Base-by-base conservation (phyloP, 306 rosid species). In the Sesbania bispinosa region DNA sequence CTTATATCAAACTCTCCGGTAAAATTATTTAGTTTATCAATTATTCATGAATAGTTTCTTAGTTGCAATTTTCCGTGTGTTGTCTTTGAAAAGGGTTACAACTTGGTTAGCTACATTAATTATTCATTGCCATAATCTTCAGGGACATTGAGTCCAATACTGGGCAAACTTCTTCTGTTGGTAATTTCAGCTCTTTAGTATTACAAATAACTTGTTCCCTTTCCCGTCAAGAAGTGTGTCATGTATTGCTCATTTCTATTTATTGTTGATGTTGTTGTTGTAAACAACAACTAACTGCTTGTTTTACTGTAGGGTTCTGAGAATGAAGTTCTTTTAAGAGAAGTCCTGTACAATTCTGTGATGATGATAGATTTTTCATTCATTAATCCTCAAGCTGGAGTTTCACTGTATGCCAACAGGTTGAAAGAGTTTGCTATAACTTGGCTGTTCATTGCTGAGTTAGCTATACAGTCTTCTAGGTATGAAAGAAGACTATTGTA, bases 401-500 rank as follows among this genome's bases (percentile, higher is more conserved):
- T 64, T 59, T 76, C 85, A 27, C 63, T 21, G 36, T 36, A 84
- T 60, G 85, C 72, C 69, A 76, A 74, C 41, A 72, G 69, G 68
- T 76, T 82, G 79, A 85, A 81, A 88, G 79, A 78, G 67, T 79
- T 84, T 68, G 87, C 90, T 64, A 66, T 90, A 52, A 82, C 77
- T 41, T 90, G 96, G 96, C 43, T 86, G 80, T 75, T 87, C 29
- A 84, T 88, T 64, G 81, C 87, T 74, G 96, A 90, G 50, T 68
- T 63, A 24, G 93, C 89, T 47, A 71, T 88, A 66, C 86, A 78
- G 60, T 87, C 79, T 61, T 83, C 85, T 65, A 84, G 96, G 96
- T 90, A 85, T 30, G 81, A 53, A 23, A 71, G 79, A 67, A 48
- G 11, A 46, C 66, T 58, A 18, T 61, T 75, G 50, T 79, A 53